Evolutionary conservation across 495 filamentous ascomycete genomes (phyloP).

Genomic region (Staphylotrichum tortipilum): DNA sequence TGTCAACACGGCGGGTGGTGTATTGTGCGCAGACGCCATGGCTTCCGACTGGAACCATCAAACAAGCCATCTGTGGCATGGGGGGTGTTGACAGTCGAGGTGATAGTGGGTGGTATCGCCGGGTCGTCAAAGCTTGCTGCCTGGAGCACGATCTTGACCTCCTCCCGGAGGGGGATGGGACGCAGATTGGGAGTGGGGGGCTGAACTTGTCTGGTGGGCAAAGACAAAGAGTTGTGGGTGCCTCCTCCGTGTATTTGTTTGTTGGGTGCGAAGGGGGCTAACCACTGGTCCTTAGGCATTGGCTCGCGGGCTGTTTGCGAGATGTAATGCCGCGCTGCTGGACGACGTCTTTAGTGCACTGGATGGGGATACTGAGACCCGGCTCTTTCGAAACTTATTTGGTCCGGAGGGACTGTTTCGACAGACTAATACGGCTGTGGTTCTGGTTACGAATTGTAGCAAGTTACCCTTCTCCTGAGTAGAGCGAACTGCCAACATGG

Average conservation of each 20-base stretch:
- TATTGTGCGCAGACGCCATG: conserved; percentile 40
- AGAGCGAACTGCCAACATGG: too few relatives aligned
- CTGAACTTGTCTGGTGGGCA: conserved; percentile 56
- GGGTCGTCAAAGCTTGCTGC: conserved; percentile 48
- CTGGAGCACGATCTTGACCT: conserved; percentile 46
- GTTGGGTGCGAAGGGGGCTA: not conserved
- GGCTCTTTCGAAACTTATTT: conserved; percentile 32
- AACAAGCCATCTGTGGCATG: conserved; percentile 32
- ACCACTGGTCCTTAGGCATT: conserved; percentile 18
- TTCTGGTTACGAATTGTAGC: conserved; percentile 33
- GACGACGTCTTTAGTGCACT: conserved; percentile 35
- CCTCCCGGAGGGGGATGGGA: conserved; percentile 48
- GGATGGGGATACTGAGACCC: conserved; percentile 30
- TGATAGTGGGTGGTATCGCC: conserved; percentile 47
- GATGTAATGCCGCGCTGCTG: conserved; percentile 23
- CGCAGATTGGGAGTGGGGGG: conserved; percentile 52
- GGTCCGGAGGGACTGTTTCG: conserved; percentile 32
- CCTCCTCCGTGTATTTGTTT: not conserved
- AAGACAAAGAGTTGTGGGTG: conserved; percentile 42
- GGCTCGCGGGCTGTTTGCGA: conserved; percentile 28
- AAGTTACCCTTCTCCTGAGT: not conserved
- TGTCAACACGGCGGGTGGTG: conserved; percentile 16
- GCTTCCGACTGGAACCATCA: conserved; percentile 51
- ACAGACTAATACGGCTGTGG: conserved; percentile 28
- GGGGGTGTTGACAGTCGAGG: conserved; percentile 27